Evolutionary conservation across 345 rosid species (phyloP).

Genomic region (Moricandia moricandioides): DNA sequence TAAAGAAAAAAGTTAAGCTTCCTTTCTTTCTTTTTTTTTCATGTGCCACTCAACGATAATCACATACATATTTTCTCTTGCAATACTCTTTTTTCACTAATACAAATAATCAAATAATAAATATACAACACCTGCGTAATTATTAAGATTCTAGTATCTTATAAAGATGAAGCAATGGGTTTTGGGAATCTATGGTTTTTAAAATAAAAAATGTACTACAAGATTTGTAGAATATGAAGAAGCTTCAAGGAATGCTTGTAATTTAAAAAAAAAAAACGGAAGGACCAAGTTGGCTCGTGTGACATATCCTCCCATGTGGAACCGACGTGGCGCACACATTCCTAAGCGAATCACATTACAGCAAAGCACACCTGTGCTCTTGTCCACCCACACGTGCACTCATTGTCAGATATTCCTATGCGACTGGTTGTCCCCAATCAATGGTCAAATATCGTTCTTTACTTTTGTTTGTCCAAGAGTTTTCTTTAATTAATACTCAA

Average conservation of each 20-base stretch:
- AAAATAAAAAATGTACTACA: background rate
- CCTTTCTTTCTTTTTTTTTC: too few relatives aligned
- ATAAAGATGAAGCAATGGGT: background rate
- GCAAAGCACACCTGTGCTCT: constrained; percentile 36
- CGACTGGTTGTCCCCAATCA: constrained; percentile 6
- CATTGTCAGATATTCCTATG: constrained; percentile 17
- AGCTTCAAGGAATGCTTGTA: constrained; percentile 30
- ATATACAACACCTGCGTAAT: too few relatives aligned
- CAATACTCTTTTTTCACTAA: too few relatives aligned
- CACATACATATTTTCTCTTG: too few relatives aligned
- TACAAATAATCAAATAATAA: too few relatives aligned
- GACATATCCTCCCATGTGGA: constrained; percentile 34
- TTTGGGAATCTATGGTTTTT: constrained; percentile 25
- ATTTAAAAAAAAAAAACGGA: background rate
- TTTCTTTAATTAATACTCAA: too few relatives aligned
- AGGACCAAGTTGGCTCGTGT: constrained; percentile 31
- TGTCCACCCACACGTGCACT: constrained; percentile 35
- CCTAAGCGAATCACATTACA: constrained; percentile 32
- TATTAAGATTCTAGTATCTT: constrained; percentile 7
- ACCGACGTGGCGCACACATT: constrained; percentile 38
- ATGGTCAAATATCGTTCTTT: constrained; percentile 1
- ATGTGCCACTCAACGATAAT: too few relatives aligned
- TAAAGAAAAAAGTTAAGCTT: too few relatives aligned
- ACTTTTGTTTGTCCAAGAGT: too few relatives aligned
- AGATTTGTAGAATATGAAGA: background rate